Conservation (phyloP, 2,329 filamentous ascomycete species). For the Fusarium mangiferae region DNA sequence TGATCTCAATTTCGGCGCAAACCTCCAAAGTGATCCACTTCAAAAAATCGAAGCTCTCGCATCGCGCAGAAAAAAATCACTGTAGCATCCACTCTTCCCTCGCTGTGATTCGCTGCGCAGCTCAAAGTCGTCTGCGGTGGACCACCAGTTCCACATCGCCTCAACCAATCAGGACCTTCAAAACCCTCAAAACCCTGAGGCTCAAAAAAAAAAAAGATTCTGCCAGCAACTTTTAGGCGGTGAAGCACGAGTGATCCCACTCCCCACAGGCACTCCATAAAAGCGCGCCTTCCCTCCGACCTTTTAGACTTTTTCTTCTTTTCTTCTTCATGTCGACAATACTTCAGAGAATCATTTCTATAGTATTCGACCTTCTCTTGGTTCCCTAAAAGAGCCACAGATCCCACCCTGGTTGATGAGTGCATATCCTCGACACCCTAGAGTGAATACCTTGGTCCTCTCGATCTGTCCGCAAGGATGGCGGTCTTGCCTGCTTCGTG, state of each 20-base stretch:
- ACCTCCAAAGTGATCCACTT: neutral
- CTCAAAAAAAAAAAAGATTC: slow-evolving; percentile 28
- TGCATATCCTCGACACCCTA: slow-evolving; percentile 78
- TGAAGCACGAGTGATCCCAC: slow-evolving; percentile 34
- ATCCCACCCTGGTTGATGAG: slow-evolving; percentile 68
- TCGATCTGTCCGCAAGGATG: slow-evolving; percentile 59
- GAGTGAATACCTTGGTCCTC: slow-evolving; percentile 46
- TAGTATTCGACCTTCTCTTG: slow-evolving; percentile 95
- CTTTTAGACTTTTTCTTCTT: slow-evolving; percentile 54
- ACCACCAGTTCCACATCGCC: neutral
- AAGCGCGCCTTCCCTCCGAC: neutral
- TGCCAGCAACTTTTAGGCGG: slow-evolving; percentile 51
- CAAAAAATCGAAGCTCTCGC: neutral
- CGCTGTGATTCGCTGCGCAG: neutral
- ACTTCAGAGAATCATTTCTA: slow-evolving; percentile 93
- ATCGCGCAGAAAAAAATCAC: neutral
- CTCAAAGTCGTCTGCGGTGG: slow-evolving; percentile 7
- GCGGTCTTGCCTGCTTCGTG: slow-evolving; percentile 53
- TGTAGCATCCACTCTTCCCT: slow-evolving; percentile 5
- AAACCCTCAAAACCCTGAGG: neutral
- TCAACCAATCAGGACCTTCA: neutral
- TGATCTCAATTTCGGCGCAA: neutral
- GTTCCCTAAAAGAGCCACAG: slow-evolving; percentile 92
- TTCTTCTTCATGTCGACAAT: slow-evolving; percentile 71
- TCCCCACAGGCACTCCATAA: slow-evolving; percentile 36